These are phyloP conservation scores for Aspergillus amoenus DNA, from an alignment of 2,329 filamentous ascomycete genomes.

Conservation along the genomic window DNA sequence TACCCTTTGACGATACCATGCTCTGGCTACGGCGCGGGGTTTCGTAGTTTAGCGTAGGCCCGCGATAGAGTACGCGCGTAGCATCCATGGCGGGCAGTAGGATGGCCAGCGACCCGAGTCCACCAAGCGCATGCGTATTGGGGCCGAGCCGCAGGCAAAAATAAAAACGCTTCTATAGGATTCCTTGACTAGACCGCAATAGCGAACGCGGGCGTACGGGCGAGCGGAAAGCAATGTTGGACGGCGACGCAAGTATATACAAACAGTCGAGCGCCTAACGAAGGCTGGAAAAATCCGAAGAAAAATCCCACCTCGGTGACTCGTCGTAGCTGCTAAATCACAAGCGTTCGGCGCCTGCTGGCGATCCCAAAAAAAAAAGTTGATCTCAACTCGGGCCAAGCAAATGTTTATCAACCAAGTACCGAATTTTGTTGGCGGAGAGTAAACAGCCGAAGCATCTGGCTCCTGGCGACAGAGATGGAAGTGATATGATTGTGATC, in stretches of 20 bases:
- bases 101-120: conserved; percentile 10
- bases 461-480: neutral
- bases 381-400: neutral
- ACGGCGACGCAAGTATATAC: neutral
- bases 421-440: conserved; percentile 8
- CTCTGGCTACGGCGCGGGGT: neutral
- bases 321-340: neutral
- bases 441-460: conserved; percentile 4
- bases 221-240: neutral
- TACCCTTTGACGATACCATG: neutral
- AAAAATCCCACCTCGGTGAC: neutral
- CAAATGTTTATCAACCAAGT: conserved; percentile 1
- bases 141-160: conserved; percentile 7
- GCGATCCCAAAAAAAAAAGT: neutral
- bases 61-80: conserved; percentile 10
- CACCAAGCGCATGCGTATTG: conserved; percentile 17
- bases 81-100: conserved; percentile 15
- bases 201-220: neutral
- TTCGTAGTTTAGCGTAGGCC: neutral
- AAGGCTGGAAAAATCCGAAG: neutral
- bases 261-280: neutral
- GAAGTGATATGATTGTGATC: neutral
- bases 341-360: conserved; percentile 2
- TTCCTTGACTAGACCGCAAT: neutral
- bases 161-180: neutral